Conservation (phyloP, 768 basidiomycete genomes). For the Coprinopsis sp. region DNA sequence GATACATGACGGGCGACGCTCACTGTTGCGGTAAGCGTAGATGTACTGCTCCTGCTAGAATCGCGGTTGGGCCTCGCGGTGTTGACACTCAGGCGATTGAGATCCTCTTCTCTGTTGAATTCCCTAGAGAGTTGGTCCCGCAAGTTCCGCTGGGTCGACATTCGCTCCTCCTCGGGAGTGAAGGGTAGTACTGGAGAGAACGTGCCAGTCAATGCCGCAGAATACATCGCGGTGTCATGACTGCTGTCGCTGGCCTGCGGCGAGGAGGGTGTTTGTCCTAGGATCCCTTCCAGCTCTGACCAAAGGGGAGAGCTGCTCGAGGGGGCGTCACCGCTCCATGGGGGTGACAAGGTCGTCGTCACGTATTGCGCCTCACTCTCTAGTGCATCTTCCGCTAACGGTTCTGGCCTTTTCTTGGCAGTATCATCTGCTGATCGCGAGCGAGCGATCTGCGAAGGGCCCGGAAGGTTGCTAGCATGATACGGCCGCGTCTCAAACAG, state of each 20-base stretch:
- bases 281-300: conserved; percentile 16
- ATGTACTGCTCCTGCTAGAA: conserved; percentile 43
- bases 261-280: conserved; percentile 21
- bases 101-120: conserved; percentile 10
- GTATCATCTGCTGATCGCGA: too few relatives aligned
- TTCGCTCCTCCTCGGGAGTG: conserved; percentile 17
- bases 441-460: too few relatives aligned
- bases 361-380: conserved; percentile 2
- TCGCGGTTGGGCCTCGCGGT: conserved; percentile 30
- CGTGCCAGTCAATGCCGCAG: conserved; percentile 20
- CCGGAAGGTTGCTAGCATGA: background rate
- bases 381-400: background rate
- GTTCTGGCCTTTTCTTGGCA: background rate
- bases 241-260: background rate
- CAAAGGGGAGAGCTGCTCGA: conserved; percentile 13
- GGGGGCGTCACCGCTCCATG: conserved; percentile 6
- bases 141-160: conserved; percentile 17
- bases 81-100: conserved; percentile 11
- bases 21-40: conserved; percentile 34
- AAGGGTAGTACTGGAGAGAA: conserved; percentile 24
- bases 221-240: conserved; percentile 13
- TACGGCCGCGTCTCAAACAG: background rate
- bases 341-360: conserved; percentile 6
- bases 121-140: conserved; percentile 10
- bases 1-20: conserved; percentile 43